phyloP scores from a whole-genome alignment of 345 rosid species.

The Hibiscus tridactylites region DNA sequence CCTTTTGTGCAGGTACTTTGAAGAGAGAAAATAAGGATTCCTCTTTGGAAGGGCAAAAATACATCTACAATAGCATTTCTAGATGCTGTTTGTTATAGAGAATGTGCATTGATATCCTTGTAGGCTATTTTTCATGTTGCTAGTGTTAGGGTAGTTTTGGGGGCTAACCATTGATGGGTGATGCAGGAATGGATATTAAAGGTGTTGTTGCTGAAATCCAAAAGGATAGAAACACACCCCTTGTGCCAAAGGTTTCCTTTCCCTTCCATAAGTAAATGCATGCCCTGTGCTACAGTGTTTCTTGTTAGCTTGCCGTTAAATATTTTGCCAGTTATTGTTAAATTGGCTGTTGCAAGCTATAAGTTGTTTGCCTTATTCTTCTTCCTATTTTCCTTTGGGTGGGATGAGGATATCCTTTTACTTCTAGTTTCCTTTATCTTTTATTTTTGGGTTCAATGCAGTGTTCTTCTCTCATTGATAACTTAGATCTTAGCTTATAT shows the following conservation, averaged over 20 bases:
- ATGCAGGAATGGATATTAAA: constrained; percentile 92
- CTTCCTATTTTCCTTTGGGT: neutral
- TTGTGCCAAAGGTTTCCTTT: constrained; percentile 63
- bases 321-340: neutral
- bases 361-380: neutral
- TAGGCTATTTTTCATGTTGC: constrained; percentile 6
- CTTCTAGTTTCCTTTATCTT: neutral
- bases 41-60: neutral
- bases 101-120: neutral
- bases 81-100: neutral
- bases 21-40: neutral
- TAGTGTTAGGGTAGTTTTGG: constrained; percentile 24
- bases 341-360: neutral
- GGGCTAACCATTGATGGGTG: constrained; percentile 28
- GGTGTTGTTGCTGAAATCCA: constrained; percentile 76
- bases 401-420: neutral
- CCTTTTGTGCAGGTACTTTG: constrained; percentile 16
- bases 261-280: constrained; percentile 5
- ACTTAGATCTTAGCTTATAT: constrained; percentile 44
- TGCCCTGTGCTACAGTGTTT: constrained; percentile 11
- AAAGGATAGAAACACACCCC: constrained; percentile 62
- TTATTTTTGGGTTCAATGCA: neutral
- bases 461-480: constrained; percentile 16
- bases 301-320: neutral
- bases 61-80: neutral